Conservation (phyloP, 257 asterid genomes). For the Leptodermis oblonga region DNA sequence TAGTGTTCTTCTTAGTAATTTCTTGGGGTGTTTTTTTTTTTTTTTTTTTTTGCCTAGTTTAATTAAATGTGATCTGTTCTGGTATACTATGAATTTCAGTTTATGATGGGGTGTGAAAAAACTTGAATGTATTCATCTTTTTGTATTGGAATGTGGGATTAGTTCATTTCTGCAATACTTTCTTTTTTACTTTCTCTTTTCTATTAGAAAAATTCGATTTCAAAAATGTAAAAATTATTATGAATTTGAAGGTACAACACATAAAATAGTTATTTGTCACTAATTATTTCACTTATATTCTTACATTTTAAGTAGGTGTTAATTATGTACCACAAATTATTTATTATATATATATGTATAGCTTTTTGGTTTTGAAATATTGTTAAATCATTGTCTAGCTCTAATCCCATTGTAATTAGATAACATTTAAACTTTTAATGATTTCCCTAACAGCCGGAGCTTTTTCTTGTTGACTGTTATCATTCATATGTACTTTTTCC, state of each 20-base stretch:
- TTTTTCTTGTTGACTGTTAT: constrained; percentile 2
- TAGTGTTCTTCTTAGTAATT: not conserved
- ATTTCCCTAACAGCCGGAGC: constrained; percentile 6
- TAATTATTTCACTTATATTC: too few relatives aligned
- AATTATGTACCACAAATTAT: too few relatives aligned
- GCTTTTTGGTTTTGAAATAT: too few relatives aligned
- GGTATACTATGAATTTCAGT: constrained; percentile 6
- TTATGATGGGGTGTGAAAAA: constrained; percentile 20
- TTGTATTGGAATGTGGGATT: constrained; percentile 22
- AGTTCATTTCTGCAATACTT: constrained; percentile 33
- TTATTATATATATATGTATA: too few relatives aligned
- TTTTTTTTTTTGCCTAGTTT: not conserved
- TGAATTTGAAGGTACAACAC: too few relatives aligned
- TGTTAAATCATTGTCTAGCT: too few relatives aligned
- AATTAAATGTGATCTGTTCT: too few relatives aligned
- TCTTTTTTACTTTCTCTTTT: constrained; percentile 7
- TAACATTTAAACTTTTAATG: not conserved
- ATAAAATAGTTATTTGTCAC: too few relatives aligned
- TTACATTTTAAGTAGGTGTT: too few relatives aligned
- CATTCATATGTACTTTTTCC: not conserved
- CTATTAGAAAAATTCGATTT: too few relatives aligned
- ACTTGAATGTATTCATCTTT: constrained; percentile 1
- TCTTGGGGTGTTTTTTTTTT: not conserved
- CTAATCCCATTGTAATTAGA: not conserved
- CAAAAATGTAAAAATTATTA: too few relatives aligned